Evolutionary conservation across 331 rosid species (phyloP), one percentile per base, ranked within the genome.

Genomic region (Rosa hybrid): DNA sequence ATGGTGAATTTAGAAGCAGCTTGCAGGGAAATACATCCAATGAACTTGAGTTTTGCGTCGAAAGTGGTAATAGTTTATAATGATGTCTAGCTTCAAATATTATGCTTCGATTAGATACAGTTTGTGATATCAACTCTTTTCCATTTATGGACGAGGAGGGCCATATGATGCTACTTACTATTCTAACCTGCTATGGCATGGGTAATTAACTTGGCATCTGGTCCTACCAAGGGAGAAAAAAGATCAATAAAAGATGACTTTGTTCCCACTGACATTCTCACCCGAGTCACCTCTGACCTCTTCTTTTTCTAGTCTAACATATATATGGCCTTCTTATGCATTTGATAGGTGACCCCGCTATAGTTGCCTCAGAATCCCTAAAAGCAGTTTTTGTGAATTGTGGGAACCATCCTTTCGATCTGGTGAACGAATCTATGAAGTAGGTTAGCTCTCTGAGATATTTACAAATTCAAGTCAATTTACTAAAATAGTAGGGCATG

Each of bases 321-420:
- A 71, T 49, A 64, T 38, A 71, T 49, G 30, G 23, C 60, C 16
- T 77, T 72, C 38, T 60, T 77, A 50, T 77, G 16, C 44, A 25
- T 65, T 71, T 72, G 80, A 77, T 63, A 85, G 88, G 88, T 60
- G 88, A 85, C 81, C 85, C 85, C 20, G 83, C 75, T 68, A 48
- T 81, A 23, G 85, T 85, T 60, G 63, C 88, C 73, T 59, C 83
- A 42, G 71, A 85, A 78, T 85, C 88, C 49, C 75, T 75, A 14
- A 81, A 70, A 78, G 88, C 88, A 69, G 83, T 85, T 85, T 85
- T 81, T 78, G 85, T 85, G 85, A 85, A 85, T 78, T 85, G 69
- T 51, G 88, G 88, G 50, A 74, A 78, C 78, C 85, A 85, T 54
- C 88, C 88, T 20, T 85, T 81, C 44, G 81, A 85, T 74, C 76